A percentile compares a stretch with the other conserved stretches of the same genome.
Evolutionary conservation across 140 eudicot genomes (phyloP).

Genomic region (Flaveria floridana): DNA sequence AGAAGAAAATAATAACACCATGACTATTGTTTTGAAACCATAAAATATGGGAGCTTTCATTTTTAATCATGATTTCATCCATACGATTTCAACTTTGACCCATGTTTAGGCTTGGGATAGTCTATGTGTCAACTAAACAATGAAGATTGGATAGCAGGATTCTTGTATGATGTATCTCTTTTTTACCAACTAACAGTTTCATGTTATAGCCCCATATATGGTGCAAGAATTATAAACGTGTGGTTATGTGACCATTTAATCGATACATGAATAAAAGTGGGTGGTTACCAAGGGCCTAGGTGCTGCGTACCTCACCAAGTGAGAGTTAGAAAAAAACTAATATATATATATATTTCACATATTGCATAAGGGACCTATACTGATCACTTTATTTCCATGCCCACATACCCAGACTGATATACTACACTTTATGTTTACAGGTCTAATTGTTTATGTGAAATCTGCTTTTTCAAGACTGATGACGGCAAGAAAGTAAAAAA

Average conservation of each 20-base stretch:
- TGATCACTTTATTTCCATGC: conserved; percentile 4
- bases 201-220: background rate
- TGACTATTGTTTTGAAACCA: background rate
- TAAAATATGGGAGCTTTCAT: background rate
- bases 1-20: background rate
- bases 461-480: conserved; percentile 25
- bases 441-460: conserved; percentile 14
- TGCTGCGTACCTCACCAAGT: background rate
- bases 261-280: background rate
- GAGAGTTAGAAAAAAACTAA: background rate
- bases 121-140: background rate
- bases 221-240: background rate
- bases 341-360: background rate
- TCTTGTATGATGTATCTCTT: background rate
- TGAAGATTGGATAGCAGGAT: conserved; percentile 5
- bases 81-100: background rate
- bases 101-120: background rate
- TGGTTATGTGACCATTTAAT: conserved; percentile 1
- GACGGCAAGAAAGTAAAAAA: conserved; percentile 22
- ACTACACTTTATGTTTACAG: conserved; percentile 29
- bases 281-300: background rate
- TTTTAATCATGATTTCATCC: background rate
- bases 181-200: background rate
- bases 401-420: conserved; percentile 26
- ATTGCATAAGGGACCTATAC: background rate